phyloP scores from a whole-genome alignment of 202 grass and related monocot genomes.

The Saccharum hybrid region DNA sequence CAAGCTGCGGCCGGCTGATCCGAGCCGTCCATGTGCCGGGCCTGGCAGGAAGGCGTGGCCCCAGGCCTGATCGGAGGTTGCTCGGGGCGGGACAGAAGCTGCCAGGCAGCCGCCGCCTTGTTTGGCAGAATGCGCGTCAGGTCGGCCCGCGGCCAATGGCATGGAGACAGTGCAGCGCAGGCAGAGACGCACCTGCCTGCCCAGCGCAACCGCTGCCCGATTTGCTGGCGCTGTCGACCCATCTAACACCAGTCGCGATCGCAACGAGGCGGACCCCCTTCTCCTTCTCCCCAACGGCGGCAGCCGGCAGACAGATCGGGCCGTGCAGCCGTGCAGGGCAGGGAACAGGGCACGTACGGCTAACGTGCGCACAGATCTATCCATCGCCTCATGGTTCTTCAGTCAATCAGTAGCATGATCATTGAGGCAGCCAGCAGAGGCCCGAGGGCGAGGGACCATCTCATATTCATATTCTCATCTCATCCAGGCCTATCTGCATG shows the following conservation, averaged over 20 bases:
- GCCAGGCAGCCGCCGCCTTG: not conserved
- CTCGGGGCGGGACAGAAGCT: not conserved
- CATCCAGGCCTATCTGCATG: not conserved
- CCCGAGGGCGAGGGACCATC: conserved; percentile 1
- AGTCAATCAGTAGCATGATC: not conserved
- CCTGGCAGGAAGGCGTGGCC: too few relatives aligned
- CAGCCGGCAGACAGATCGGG: too few relatives aligned
- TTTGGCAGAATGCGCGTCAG: not conserved
- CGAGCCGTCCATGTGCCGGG: not conserved
- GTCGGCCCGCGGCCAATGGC: conserved; percentile 3
- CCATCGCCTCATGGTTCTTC: not conserved
- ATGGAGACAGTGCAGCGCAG: not conserved
- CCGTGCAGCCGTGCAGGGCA: not conserved
- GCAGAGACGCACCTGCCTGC: not conserved
- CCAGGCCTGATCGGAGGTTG: not conserved
- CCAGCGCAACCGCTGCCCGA: too few relatives aligned
- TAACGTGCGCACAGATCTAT: not conserved
- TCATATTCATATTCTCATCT: not conserved
- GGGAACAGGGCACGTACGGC: not conserved
- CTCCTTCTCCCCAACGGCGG: too few relatives aligned
- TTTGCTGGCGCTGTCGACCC: not conserved
- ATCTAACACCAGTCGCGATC: not conserved
- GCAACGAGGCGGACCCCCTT: not conserved
- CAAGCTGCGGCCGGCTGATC: not conserved
- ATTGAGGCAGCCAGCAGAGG: too few relatives aligned